These are phyloP conservation scores for Sporothrix euskadiensis DNA, from an alignment of 2,329 filamentous ascomycete species.

Conservation along the genomic window DNA sequence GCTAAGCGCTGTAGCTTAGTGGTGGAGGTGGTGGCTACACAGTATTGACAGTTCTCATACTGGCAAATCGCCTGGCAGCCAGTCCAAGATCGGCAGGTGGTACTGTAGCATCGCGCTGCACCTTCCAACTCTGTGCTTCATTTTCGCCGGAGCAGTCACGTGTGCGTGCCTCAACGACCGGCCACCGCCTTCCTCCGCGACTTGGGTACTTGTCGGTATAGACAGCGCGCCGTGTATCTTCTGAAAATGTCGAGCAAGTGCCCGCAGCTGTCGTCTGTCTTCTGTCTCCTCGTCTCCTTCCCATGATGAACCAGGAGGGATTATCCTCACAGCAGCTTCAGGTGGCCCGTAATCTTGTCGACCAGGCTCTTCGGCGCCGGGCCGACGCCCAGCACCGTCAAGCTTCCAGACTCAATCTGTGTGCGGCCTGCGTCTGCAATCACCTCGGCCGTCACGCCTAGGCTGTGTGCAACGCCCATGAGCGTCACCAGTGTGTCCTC, in stretches of 20 bases:
- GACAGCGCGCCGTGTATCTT: neutral
- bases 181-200: neutral
- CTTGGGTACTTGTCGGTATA: neutral
- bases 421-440: conserved; percentile 96
- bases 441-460: conserved; percentile 84
- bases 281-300: too few relatives aligned
- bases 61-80: neutral
- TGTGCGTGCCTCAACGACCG: neutral
- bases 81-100: conserved; percentile 13
- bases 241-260: neutral
- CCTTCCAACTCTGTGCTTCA: neutral
- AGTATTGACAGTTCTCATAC: neutral
- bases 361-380: conserved; percentile 83
- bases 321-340: conserved; percentile 70
- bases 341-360: conserved; percentile 77
- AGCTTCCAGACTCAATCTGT: conserved; percentile 90
- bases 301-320: too few relatives aligned
- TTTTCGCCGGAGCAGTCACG: conserved; percentile 19
- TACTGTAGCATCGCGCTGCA: neutral
- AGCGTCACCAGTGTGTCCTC: conserved; percentile 76
- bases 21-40: too few relatives aligned
- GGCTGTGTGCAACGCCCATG: conserved; percentile 75
- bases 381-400: conserved; percentile 84
- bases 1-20: conserved; percentile 1
- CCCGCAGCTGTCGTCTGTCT: neutral